Conservation (phyloP, 805 yeast species). For the Candida boidinii region DNA sequence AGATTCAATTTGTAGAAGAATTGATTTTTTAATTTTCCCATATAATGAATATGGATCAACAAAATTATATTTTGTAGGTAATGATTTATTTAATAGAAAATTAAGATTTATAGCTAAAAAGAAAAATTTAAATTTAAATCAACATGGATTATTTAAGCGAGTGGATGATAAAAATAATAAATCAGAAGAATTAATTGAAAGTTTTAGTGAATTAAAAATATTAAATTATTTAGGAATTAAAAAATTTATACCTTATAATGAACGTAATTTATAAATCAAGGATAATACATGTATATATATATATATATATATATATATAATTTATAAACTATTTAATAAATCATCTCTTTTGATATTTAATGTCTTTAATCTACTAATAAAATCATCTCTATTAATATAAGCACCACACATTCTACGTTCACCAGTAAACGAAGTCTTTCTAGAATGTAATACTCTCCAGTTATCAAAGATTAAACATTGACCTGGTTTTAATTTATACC, state of each 20-base stretch:
- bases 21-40: slow-evolving; percentile 42
- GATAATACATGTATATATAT: too few species aligned
- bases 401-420: slow-evolving; percentile 68
- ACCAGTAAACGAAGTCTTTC: slow-evolving; percentile 61
- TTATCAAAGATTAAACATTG: slow-evolving; percentile 61
- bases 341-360: slow-evolving; percentile 39
- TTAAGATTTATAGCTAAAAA: slow-evolving; percentile 33
- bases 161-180: slow-evolving; percentile 6
- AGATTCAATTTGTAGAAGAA: slow-evolving; percentile 35
- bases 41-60: slow-evolving; percentile 38
- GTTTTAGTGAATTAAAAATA: slow-evolving; percentile 34
- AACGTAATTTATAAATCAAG: too few species aligned
- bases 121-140: slow-evolving; percentile 29
- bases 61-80: slow-evolving; percentile 46
- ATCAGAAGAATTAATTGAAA: slow-evolving; percentile 26
- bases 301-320: too few species aligned
- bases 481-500: slow-evolving; percentile 53
- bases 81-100: slow-evolving; percentile 40
- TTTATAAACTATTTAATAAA: slow-evolving; percentile 26
- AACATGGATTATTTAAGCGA: slow-evolving; percentile 36
- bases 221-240: slow-evolving; percentile 34
- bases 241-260: too few species aligned
- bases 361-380: slow-evolving; percentile 36
- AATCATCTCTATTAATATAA: slow-evolving; percentile 61
- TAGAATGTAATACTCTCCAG: slow-evolving; percentile 65